Conservation (phyloP, 306 rosid genomes). For the Acacia melanoxylon region DNA sequence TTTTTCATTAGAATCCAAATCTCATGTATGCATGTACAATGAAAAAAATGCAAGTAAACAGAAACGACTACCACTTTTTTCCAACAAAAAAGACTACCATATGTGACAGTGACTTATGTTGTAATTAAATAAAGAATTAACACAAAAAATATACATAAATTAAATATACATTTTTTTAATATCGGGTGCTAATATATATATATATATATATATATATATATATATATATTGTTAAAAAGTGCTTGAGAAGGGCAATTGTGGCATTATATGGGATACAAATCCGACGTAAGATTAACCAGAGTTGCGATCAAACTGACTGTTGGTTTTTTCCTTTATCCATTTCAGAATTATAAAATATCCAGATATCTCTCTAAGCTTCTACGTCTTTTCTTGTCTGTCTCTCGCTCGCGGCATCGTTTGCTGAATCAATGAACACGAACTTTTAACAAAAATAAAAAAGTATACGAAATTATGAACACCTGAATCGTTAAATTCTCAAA, state of each 20-base stretch:
- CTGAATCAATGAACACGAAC: slow-evolving; percentile 37
- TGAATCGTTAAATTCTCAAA: slow-evolving; percentile 41
- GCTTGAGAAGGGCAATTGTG: not conserved
- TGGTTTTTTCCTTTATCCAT: not conserved
- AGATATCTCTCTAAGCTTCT: slow-evolving; percentile 46
- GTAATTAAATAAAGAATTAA: too few species aligned
- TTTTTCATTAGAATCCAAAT: too few species aligned
- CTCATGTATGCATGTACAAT: too few species aligned
- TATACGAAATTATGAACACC: slow-evolving; percentile 7
- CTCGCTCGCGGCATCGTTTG: slow-evolving; percentile 31
- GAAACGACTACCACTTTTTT: too few species aligned
- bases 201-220: too few species aligned
- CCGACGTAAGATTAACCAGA: slow-evolving; percentile 41
- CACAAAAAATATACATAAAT: too few species aligned
- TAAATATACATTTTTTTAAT: too few species aligned
- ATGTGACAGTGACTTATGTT: too few species aligned
- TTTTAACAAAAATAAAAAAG: not conserved
- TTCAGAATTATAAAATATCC: not conserved
- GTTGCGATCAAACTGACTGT: slow-evolving; percentile 45
- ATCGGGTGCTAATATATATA: too few species aligned
- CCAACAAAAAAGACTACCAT: too few species aligned
- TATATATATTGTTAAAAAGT: not conserved
- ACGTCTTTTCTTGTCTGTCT: slow-evolving; percentile 26
- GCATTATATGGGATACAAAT: not conserved
- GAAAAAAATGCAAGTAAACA: too few species aligned